Conservation (phyloP, 2,329 filamentous ascomycete genomes). For the Exophiala alcalophila region DNA sequence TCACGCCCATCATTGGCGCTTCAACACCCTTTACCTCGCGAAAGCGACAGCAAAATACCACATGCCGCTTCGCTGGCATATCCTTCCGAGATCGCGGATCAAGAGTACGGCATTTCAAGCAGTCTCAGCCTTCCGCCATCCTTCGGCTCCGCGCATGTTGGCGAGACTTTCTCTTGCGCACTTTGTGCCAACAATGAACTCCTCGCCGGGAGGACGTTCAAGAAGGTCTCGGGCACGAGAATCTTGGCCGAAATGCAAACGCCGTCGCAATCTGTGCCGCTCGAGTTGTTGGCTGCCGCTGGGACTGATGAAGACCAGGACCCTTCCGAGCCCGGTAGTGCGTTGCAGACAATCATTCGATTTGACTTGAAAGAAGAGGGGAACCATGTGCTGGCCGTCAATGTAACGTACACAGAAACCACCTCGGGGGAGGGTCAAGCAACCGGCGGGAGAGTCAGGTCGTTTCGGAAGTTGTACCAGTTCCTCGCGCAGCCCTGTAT, state of each 20-base stretch:
- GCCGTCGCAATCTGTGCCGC: conserved; percentile 66
- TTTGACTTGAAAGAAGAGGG: conserved; percentile 94
- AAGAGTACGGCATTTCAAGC: conserved; percentile 51
- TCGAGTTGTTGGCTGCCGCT: conserved; percentile 50
- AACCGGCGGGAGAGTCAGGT: conserved; percentile 65
- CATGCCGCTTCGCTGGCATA: conserved; percentile 72
- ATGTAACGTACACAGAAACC: conserved; percentile 89
- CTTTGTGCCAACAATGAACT: conserved; percentile 93
- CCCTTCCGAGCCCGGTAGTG: conserved; percentile 52
- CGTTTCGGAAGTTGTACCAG: conserved; percentile 93
- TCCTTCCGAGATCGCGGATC: conserved; percentile 48
- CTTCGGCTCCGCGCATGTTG: conserved; percentile 92
- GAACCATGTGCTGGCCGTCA: conserved; percentile 88
- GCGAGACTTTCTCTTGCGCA: conserved; percentile 91
- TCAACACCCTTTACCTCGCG: conserved; percentile 44
- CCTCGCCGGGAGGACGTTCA: conserved; percentile 37
- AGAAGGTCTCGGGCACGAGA: conserved; percentile 68
- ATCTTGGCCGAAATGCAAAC: conserved; percentile 96
- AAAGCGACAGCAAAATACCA: conserved; percentile 49
- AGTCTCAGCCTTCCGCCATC: conserved; percentile 79
- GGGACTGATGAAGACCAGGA: conserved; percentile 14
- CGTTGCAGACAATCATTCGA: conserved; percentile 74
- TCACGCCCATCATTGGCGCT: conserved; percentile 61
- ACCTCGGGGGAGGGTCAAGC: conserved; percentile 47
- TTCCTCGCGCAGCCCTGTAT: conserved; percentile 89